Percentiles rank a stretch among this genome's conserved stretches.
phyloP scores from a whole-genome alignment of 108 stramenopile genomes.

The Skeletonema potamos region DNA sequence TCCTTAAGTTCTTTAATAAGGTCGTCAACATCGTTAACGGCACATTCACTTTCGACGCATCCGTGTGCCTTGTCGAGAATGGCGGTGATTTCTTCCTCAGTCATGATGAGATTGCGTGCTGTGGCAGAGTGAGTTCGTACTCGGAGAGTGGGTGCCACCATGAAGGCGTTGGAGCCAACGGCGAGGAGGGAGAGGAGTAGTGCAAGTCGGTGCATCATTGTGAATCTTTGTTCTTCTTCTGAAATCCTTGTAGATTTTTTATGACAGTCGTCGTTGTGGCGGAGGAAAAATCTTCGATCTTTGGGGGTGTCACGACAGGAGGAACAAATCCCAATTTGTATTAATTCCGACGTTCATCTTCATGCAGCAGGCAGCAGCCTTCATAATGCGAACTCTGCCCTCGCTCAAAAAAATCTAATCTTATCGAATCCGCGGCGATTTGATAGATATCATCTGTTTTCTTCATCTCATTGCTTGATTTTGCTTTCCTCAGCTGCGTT shows the following conservation, averaged over 20 bases:
- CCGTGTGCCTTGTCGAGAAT: constrained; percentile 56
- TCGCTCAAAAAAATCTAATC: too few species aligned
- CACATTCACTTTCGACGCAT: constrained; percentile 72
- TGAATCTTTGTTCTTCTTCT: neutral
- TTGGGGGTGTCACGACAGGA: too few species aligned
- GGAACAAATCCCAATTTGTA: neutral
- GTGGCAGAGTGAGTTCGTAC: constrained; percentile 12
- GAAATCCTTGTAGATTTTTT: neutral
- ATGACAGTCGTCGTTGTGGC: too few species aligned
- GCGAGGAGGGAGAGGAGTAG: constrained; percentile 15
- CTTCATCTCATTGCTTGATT: too few species aligned
- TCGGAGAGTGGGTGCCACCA: neutral
- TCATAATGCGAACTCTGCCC: too few species aligned
- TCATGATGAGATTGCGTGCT: constrained; percentile 56
- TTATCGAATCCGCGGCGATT: too few species aligned
- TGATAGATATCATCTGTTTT: too few species aligned
- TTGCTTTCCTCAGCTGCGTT: too few species aligned
- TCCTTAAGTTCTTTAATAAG: constrained; percentile 64
- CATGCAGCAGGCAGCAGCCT: too few species aligned
- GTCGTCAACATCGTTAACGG: constrained; percentile 63
- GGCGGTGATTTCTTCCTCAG: constrained; percentile 58
- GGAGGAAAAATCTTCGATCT: too few species aligned
- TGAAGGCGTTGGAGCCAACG: constrained; percentile 26
- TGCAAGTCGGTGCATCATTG: constrained; percentile 23
- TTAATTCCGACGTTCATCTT: too few species aligned